A percentile compares a stretch with the other conserved stretches of the same genome.
Conservation (phyloP, 805 yeast genomes). For the Diddensiella caesifluorescens region DNA sequence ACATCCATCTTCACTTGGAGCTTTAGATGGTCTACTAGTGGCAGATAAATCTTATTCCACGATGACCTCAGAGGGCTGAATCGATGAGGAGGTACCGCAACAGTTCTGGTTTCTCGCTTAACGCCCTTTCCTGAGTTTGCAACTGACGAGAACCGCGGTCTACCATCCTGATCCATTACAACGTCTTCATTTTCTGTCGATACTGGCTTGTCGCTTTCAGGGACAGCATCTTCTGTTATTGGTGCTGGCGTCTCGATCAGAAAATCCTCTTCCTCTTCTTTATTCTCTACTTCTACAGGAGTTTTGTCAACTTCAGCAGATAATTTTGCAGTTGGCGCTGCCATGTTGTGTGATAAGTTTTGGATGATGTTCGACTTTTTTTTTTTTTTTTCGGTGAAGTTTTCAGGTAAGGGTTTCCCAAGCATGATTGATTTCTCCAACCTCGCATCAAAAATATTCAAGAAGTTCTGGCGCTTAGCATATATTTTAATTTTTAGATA, state of each 20-base stretch:
- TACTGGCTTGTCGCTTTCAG: conserved; percentile 11
- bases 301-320: conserved; percentile 12
- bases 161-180: conserved; percentile 67
- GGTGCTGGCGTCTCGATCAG: conserved; percentile 36
- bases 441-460: too few species aligned
- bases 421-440: too few species aligned
- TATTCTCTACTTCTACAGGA: conserved; percentile 37
- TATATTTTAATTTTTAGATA: too few species aligned
- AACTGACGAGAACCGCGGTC: conserved; percentile 80
- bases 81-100: conserved; percentile 95
- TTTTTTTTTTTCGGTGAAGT: background rate
- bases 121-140: conserved; percentile 57
- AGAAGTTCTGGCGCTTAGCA: too few species aligned
- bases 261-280: conserved; percentile 39
- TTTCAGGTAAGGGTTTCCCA: too few species aligned
- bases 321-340: conserved; percentile 35
- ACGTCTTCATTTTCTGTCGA: conserved; percentile 16
- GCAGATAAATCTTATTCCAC: conserved; percentile 95
- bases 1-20: conserved; percentile 94
- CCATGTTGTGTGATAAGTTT: too few species aligned
- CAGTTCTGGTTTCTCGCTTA: conserved; percentile 80
- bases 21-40: conserved; percentile 89
- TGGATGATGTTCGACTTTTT: too few species aligned
- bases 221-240: conserved; percentile 16
- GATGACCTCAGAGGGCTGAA: conserved; percentile 85